These are phyloP conservation scores for Chalaropsis ovoidea DNA, from an alignment of 2,329 filamentous ascomycete genomes.

Conservation along the genomic window DNA sequence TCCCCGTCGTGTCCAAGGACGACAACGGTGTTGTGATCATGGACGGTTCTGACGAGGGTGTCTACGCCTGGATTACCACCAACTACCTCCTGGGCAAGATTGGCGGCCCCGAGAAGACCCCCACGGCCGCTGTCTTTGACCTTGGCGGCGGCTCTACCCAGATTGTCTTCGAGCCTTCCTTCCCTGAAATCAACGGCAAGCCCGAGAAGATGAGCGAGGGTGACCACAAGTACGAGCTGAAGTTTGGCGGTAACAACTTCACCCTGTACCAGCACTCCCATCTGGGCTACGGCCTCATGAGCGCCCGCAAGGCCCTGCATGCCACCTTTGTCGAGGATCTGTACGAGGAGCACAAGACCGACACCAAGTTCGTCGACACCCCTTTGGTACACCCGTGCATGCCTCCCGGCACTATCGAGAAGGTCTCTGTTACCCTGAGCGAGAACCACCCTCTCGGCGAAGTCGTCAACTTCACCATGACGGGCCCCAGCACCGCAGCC, in stretches of 20 bases:
- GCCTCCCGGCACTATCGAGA: conserved; percentile 58
- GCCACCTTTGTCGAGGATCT: conserved; percentile 62
- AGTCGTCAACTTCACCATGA: conserved; percentile 68
- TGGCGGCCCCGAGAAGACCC: conserved; percentile 77
- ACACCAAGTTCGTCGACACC: conserved; percentile 57
- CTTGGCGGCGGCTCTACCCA: conserved; percentile 94
- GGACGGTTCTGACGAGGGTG: conserved; percentile 93
- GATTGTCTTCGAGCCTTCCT: conserved; percentile 96
- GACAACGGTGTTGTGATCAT: conserved; percentile 89
- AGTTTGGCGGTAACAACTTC: conserved; percentile 83
- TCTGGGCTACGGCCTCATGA: conserved; percentile 92
- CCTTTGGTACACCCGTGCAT: conserved; percentile 80
- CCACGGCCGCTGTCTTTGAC: conserved; percentile 90
- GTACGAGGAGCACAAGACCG: conserved; percentile 50
- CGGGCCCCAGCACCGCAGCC: conserved; percentile 63
- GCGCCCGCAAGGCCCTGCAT: conserved; percentile 80
- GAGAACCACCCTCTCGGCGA: conserved; percentile 55
- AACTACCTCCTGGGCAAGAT: conserved; percentile 99
- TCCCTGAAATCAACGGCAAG: conserved; percentile 60
- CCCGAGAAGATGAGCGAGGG: conserved; percentile 78
- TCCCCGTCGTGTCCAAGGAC: conserved; percentile 79
- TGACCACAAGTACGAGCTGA: conserved; percentile 89
- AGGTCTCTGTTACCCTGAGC: conserved; percentile 61
- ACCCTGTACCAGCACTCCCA: conserved; percentile 97
- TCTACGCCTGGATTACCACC: conserved; percentile 97